Percentiles rank a stretch among this genome's conserved stretches.
Evolutionary conservation across 2,329 filamentous ascomycete species (phyloP).

Genomic region (Didymella keratinophila): DNA sequence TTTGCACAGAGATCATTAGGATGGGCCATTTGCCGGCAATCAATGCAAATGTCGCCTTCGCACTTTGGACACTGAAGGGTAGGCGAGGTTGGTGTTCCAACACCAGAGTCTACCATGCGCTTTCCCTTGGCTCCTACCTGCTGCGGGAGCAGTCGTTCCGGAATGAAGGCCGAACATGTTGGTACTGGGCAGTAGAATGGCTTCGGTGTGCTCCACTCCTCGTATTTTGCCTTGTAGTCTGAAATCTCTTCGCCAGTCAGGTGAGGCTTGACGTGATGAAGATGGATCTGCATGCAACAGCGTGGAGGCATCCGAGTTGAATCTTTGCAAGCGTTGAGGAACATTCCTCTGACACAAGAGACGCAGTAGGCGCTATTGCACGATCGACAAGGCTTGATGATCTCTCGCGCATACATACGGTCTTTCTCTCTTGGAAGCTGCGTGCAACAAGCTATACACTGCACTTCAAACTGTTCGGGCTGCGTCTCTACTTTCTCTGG

Average conservation of each 20-base stretch:
- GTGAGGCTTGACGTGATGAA: slow-evolving; percentile 49
- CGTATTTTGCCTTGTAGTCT: slow-evolving; percentile 54
- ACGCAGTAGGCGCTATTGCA: slow-evolving; percentile 47
- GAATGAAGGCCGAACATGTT: slow-evolving; percentile 59
- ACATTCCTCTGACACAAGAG: slow-evolving; percentile 53
- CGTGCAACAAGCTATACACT: slow-evolving; percentile 37
- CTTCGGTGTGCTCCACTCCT: slow-evolving; percentile 57
- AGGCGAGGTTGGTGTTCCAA: slow-evolving; percentile 33
- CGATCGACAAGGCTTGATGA: slow-evolving; percentile 41
- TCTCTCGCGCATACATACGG: slow-evolving; percentile 12
- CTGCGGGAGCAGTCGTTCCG: slow-evolving; percentile 34
- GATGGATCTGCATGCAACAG: slow-evolving; percentile 56
- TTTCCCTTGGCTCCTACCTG: slow-evolving; percentile 26
- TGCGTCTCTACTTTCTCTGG: neutral
- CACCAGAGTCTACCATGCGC: slow-evolving; percentile 35
- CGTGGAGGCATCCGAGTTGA: slow-evolving; percentile 55
- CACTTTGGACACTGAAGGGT: slow-evolving; percentile 57
- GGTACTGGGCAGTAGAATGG: slow-evolving; percentile 60
- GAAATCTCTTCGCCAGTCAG: slow-evolving; percentile 49
- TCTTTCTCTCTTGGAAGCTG: slow-evolving; percentile 22
- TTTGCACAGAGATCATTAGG: slow-evolving; percentile 46
- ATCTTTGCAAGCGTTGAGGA: slow-evolving; percentile 52
- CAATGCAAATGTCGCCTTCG: slow-evolving; percentile 52
- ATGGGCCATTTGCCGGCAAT: slow-evolving; percentile 56
- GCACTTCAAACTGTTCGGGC: slow-evolving; percentile 7